Base-by-base conservation (phyloP, 2,329 filamentous ascomycete genomes). In the Sphaerulina populicola region DNA sequence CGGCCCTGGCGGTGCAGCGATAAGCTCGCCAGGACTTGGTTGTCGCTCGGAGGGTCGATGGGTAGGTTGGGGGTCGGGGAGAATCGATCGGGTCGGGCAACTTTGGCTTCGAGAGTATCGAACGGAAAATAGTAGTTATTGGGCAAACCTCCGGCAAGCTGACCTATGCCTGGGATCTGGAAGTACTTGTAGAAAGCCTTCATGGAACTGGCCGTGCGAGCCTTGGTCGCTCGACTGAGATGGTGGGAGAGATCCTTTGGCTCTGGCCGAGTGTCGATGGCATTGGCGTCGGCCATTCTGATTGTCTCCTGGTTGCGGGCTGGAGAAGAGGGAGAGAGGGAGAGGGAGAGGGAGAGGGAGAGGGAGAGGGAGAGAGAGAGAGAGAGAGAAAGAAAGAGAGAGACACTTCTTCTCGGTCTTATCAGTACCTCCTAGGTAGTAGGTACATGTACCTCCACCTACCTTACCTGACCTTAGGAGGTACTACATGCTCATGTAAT, bases 151-250 rank as follows among this genome's bases (percentile, higher is more conserved):
- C 79, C 79, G 9, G 80, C 79, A 35, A 82, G 66, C 61, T 83
- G 81, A 12, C 74, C 77, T 59, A 82, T 80, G 33, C 78, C 78
- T 0, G 80, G 79, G 47, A 81, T 80, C 9, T 61, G 56, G 61
- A 93, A 93, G 71, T 87, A 94, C 69, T 88, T 88, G 75, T 95
- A 95, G 68, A 90, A 88, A 35, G 77, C 65, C 73, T 95, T 95
- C 67, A 94, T 77, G 39, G 73, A 73, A 64, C 82, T 93, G 6
- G 78, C 73, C 6, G 73, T 60, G 7, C 88, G 78, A 42, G 78
- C 77, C 63, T 77, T 82, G 43, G 88, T 85, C 40, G 81, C 75
- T 51, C 80, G 74, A 1, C 87, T 90, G 60, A 83, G 84, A 65
- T 90, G 84, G 66, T 95, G 87, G 60, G 82, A 85, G 54, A 95